Conservation (phyloP, 2,329 filamentous ascomycete species). For the Kalaharituber pfeilii region DNA sequence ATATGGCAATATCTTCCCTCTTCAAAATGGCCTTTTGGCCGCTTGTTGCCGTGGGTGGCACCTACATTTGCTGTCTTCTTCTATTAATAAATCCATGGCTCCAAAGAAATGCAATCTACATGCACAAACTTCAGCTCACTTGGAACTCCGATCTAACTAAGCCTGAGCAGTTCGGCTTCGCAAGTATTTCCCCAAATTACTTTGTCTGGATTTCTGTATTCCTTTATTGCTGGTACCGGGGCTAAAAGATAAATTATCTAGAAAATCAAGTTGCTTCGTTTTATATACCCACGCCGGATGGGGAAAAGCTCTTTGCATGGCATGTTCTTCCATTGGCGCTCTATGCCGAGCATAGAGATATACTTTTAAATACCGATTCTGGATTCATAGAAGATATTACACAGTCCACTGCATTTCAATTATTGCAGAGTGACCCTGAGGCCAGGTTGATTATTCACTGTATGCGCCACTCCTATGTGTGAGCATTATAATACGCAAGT, state of each 20-base stretch:
- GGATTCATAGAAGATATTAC: conserved; percentile 39
- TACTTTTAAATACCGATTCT: conserved; percentile 37
- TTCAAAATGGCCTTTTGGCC: conserved; percentile 34
- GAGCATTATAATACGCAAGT: neutral
- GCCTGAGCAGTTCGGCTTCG: conserved; percentile 72
- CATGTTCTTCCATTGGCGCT: conserved; percentile 67
- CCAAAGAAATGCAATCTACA: conserved; percentile 69
- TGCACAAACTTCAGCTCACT: conserved; percentile 57
- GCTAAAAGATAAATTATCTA: conserved; percentile 25
- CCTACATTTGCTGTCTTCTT: conserved; percentile 51
- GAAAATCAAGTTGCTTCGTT: conserved; percentile 83
- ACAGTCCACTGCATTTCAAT: conserved; percentile 39
- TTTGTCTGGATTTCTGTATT: neutral
- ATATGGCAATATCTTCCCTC: conserved; percentile 9
- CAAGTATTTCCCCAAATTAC: conserved; percentile 39
- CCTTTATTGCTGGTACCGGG: neutral
- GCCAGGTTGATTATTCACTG: conserved; percentile 48
- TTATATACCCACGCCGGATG: conserved; percentile 54
- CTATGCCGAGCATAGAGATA: conserved; percentile 53
- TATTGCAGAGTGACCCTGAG: conserved; percentile 46
- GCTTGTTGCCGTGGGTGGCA: conserved; percentile 40
- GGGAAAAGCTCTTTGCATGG: conserved; percentile 70
- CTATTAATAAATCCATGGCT: conserved; percentile 50
- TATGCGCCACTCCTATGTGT: conserved; percentile 31
- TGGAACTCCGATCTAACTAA: conserved; percentile 56